Evolutionary conservation across 1,284 basidiomycete genomes (phyloP).

Genomic region (Omphalotus olearius): DNA sequence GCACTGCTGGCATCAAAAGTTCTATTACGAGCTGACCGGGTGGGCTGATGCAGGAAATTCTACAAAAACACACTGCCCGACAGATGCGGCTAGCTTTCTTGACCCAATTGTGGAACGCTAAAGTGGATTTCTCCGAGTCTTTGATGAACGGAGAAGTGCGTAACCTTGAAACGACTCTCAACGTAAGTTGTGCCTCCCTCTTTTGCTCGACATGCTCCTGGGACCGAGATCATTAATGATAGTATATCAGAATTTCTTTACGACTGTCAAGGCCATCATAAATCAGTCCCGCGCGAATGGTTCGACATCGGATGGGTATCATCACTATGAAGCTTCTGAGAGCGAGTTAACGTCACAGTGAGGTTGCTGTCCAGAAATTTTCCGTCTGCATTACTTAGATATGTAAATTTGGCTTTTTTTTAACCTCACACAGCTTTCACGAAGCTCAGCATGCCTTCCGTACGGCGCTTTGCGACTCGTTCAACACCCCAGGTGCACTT

Average conservation of each 20-base stretch:
- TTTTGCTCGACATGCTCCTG: slow-evolving; percentile 4
- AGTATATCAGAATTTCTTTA: slow-evolving; percentile 84
- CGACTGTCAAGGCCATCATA: slow-evolving; percentile 79
- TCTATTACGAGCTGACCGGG: neutral
- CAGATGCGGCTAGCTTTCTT: slow-evolving; percentile 96
- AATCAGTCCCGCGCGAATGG: slow-evolving; percentile 47
- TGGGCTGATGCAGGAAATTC: slow-evolving; percentile 67
- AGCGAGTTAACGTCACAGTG: slow-evolving; percentile 63
- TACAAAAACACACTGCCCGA: slow-evolving; percentile 80
- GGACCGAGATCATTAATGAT: too few species aligned
- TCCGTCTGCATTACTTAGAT: slow-evolving; percentile 16
- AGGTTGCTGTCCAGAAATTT: slow-evolving; percentile 16
- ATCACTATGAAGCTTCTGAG: slow-evolving; percentile 65
- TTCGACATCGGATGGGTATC: slow-evolving; percentile 50
- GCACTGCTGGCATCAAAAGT: slow-evolving; percentile 22
- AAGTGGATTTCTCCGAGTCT: slow-evolving; percentile 93
- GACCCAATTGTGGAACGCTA: slow-evolving; percentile 88
- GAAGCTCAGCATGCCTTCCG: slow-evolving; percentile 80
- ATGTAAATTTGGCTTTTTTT: neutral
- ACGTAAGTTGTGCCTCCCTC: slow-evolving; percentile 49
- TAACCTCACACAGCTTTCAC: slow-evolving; percentile 51
- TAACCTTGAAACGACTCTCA: slow-evolving; percentile 81
- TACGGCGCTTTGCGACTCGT: slow-evolving; percentile 92
- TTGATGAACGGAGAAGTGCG: slow-evolving; percentile 88
- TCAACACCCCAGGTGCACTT: slow-evolving; percentile 90